Evolutionary conservation across 371 early-diverging fungal genomes (phyloP).

Genomic region (Apophysomyces ossiformis): DNA sequence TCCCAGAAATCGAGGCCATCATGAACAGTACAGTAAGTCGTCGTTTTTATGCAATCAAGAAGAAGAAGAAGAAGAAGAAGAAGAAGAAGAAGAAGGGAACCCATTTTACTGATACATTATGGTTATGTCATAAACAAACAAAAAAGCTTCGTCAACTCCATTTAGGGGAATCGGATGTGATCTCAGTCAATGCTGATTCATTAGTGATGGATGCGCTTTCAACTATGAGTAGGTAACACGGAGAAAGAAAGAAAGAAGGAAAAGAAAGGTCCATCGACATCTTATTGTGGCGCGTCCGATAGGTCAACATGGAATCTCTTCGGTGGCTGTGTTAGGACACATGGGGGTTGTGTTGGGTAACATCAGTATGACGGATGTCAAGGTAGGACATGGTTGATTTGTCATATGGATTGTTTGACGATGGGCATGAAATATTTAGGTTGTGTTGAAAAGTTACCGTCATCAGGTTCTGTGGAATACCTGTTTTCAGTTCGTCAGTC

Average conservation of each 20-base stretch:
- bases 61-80: no score
- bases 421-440: constrained; percentile 16
- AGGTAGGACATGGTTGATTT: constrained; percentile 29
- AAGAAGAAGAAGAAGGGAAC: no score
- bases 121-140: not conserved
- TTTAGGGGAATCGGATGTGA: constrained; percentile 56
- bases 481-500: constrained; percentile 57
- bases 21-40: constrained; percentile 48
- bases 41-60: not conserved
- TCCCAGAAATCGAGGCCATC: constrained; percentile 38
- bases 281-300: not conserved
- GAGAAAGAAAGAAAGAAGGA: not conserved
- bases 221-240: constrained; percentile 54
- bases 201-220: constrained; percentile 61
- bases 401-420: no score
- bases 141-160: constrained; percentile 54
- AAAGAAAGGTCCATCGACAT: no score
- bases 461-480: constrained; percentile 56
- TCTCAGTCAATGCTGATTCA: constrained; percentile 57
- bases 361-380: constrained; percentile 75
- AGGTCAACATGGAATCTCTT: constrained; percentile 65
- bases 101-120: not conserved
- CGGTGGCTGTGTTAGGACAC: constrained; percentile 63
- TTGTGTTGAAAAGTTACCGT: constrained; percentile 48
- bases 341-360: constrained; percentile 69